Evolutionary conservation across 805 yeast species (phyloP), one percentile per base, ranked within the genome.

Genomic region (Sugiyamaella americana): DNA sequence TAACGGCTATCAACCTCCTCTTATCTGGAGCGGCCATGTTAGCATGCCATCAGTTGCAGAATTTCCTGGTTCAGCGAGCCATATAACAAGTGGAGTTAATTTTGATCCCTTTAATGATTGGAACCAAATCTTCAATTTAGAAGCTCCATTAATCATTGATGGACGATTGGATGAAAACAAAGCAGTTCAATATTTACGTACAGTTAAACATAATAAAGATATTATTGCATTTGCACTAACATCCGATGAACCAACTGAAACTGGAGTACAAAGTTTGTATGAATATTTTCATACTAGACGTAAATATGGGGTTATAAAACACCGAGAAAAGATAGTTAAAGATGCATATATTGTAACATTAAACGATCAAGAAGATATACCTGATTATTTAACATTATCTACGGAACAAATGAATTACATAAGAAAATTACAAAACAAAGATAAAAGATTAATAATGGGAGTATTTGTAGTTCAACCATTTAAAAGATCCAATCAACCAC

Each of bases 251-350:
- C 17, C 52, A 2, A 41, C 65, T 53, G 47, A 56, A 51, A 38
- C 49, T 52, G 22, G 47, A 3, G 11, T 8, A 26, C 37, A 18
- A 16, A 35, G 6, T 10, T 58, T 74, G 29, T 71, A 64, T 61
- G 68, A 71, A 16, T 79, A 80, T 58, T 75, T 79, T 54, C 57
- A 63, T 35, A 56, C 63, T 4, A 64, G 74, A 23, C 56, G 61
- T 23, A 77, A 77, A 58, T 78, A 75, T 43, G 89, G 87, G 1
- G 87, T 82, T 16, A 66, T 83, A 39, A 72, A 76, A 10, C 69
- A 67, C 17, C 68, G 68, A 44, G 75, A 78, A 0, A 51, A 60
- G 5, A 68, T 70, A 53, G 80, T 80, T 35, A 82, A 80, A 55
- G 89, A 83, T 61, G 73, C 82, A 5, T 83, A 82, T 59, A 51